Evolutionary conservation across 2,329 filamentous ascomycete species (phyloP), one percentile per base, ranked within the genome.

Genomic region (Fusarium zealandicum): DNA sequence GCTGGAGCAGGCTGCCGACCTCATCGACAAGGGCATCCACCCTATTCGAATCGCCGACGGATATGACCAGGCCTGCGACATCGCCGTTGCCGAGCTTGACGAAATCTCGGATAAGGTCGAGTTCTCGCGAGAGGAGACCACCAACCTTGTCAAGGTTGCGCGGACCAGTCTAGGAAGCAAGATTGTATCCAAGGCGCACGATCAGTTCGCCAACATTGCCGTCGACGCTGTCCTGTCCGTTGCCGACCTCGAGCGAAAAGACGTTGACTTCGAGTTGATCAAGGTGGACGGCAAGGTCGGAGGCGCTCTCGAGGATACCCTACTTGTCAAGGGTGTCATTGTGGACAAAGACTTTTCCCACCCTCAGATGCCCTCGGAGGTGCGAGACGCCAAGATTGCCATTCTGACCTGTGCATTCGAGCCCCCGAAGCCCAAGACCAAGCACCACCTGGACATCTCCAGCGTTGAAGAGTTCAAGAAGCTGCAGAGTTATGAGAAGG

Each of bases 281-380:
- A 99, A 99, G 83, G 93, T 99, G 44, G 95, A 99, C 70, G 93
- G 95, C 69, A 99, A 99, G 82, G 92, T 98, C 30, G 95, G 95
- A 67, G 95, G 96, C 55, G 79, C 93, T 22, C 83, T 99, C 14
- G 93, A 98, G 76, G 95, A 99, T 76, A 90, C 93, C 6, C 79
- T 98, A 25, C 86, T 99, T 36, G 93, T 99, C 67, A 96, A 98
- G 80, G 95, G 95, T 74, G 95, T 99, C 64, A 96, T 99, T 74
- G 85, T 99, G 75, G 95, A 99, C 85, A 99, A 99, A 82, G 96
- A 99, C 79, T 99, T 99, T 76, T 98, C 95, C 30, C 95, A 99
- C 76, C 95, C 95, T 11, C 95, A 99, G 79, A 99, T 99, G 95
- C 95, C 95, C 10, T 90, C 90, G 43, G 92, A 97, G 77, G 93